Evolutionary conservation across 495 filamentous ascomycete species (phyloP).

Genomic region (Amphirosellinia nigrospora): DNA sequence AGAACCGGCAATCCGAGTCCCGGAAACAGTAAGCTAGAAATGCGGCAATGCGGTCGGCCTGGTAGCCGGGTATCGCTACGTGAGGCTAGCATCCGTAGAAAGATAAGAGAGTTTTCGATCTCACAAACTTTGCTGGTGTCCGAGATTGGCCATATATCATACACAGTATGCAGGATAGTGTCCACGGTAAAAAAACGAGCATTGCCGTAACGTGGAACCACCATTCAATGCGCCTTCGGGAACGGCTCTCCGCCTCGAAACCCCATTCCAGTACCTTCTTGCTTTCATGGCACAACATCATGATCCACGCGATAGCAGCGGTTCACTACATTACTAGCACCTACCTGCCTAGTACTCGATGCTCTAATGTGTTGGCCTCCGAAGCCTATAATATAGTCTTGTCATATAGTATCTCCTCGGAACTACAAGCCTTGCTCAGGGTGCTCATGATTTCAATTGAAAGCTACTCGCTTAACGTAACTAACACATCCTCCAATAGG

Average conservation of each 20-base stretch:
- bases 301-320: slow-evolving; percentile 12
- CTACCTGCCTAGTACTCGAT: too few relatives aligned
- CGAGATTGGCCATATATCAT: slow-evolving; percentile 4
- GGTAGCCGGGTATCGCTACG: not conserved
- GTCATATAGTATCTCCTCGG: not conserved
- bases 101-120: not conserved
- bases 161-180: not conserved
- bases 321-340: not conserved
- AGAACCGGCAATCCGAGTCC: not conserved
- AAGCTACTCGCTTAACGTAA: not conserved
- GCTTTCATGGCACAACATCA: not conserved
- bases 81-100: slow-evolving; percentile 3
- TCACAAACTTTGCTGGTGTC: not conserved
- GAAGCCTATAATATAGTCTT: too few relatives aligned
- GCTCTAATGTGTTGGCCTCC: not conserved
- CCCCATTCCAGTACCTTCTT: not conserved
- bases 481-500: not conserved
- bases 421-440: not conserved
- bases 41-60: not conserved
- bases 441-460: not conserved
- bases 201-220: slow-evolving; percentile 5
- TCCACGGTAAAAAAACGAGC: not conserved
- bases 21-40: not conserved
- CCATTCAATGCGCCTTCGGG: not conserved
- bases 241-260: slow-evolving; percentile 13